Percentiles rank a stretch among this genome's conserved stretches.
phyloP scores from a whole-genome alignment of 352 stramenopile species.

The Pythium utonaiense region DNA sequence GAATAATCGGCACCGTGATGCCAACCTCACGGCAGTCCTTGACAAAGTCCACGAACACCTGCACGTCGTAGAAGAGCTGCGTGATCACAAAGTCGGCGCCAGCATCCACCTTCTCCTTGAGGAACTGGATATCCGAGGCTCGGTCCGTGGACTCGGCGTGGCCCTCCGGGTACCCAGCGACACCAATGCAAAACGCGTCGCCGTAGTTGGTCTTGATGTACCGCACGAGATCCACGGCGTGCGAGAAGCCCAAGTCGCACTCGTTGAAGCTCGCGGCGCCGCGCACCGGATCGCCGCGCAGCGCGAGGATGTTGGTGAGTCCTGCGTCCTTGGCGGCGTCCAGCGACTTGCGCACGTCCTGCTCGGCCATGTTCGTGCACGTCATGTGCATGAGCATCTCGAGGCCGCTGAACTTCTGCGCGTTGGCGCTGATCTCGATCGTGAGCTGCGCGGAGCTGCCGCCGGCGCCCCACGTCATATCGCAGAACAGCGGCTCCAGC shows the following conservation, averaged over 20 bases:
- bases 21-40: conserved; percentile 83
- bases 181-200: conserved; percentile 95
- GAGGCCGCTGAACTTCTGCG: conserved; percentile 89
- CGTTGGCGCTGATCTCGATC: conserved; percentile 91
- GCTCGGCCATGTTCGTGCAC: conserved; percentile 97
- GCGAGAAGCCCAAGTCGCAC: conserved; percentile 91
- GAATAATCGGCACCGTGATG: conserved; percentile 96
- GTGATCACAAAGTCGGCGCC: conserved; percentile 98
- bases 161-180: conserved; percentile 98
- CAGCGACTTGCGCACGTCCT: conserved; percentile 92
- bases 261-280: conserved; percentile 89
- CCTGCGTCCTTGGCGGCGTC: conserved; percentile 87
- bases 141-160: conserved; percentile 89
- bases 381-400: conserved; percentile 96
- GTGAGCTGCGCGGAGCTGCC: conserved; percentile 96
- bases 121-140: conserved; percentile 94
- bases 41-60: conserved; percentile 95
- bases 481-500: conserved; percentile 95
- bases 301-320: conserved; percentile 98
- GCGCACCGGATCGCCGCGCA: conserved; percentile 94
- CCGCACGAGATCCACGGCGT: conserved; percentile 95
- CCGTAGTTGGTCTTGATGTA: conserved; percentile 96
- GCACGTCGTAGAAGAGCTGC: conserved; percentile 99
- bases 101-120: conserved; percentile 97
- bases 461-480: conserved; percentile 99